These are phyloP conservation scores for Dryas integrifolia DNA, from an alignment of 331 rosid species.

Conservation along the genomic window DNA sequence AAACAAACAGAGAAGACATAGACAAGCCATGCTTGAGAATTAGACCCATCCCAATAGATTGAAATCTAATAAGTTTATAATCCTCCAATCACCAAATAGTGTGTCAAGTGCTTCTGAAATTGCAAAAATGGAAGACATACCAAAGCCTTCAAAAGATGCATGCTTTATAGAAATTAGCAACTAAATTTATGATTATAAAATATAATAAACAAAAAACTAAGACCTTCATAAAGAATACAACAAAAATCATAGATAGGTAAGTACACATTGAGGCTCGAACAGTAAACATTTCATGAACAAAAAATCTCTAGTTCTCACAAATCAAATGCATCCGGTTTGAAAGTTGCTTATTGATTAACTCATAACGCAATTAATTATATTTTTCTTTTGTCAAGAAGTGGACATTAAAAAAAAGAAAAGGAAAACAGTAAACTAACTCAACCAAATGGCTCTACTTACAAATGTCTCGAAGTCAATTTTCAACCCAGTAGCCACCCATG, in stretches of 20 bases:
- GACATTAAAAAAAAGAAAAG: not conserved
- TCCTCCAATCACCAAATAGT: not conserved
- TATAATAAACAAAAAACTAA: not conserved
- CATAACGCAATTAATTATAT: not conserved
- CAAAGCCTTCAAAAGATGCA: not conserved
- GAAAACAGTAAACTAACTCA: not conserved
- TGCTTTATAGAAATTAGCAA: not conserved
- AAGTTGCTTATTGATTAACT: not conserved
- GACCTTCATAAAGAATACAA: not conserved
- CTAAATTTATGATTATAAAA: not conserved
- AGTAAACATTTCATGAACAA: not conserved
- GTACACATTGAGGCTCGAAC: not conserved
- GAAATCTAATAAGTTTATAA: not conserved
- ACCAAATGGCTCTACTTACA: constrained; percentile 47
- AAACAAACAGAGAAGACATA: constrained; percentile 12
- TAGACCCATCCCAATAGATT: not conserved
- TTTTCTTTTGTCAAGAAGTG: not conserved
- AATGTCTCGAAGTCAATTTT: constrained; percentile 69
- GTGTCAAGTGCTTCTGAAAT: not conserved
- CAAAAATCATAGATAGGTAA: not conserved
- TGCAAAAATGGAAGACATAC: not conserved
- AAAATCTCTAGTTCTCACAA: not conserved
- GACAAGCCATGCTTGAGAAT: not conserved
- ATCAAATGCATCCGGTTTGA: not conserved
- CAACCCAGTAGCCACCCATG: constrained; percentile 90